Conservation (phyloP, 805 yeast genomes). For the Saccharomycopsis selenospora region DNA sequence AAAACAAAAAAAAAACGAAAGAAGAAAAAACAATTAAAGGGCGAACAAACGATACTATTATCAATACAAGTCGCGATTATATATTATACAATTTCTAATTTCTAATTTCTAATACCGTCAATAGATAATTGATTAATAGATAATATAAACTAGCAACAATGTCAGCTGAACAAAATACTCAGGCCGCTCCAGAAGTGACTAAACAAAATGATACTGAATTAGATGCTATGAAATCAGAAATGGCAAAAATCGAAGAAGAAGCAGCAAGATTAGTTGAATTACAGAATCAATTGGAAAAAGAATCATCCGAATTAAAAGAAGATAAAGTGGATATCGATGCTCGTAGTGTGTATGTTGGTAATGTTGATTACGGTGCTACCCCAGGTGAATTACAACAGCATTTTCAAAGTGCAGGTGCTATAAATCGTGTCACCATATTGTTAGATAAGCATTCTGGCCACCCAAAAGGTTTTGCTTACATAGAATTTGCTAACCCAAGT, state of each 20-base stretch:
- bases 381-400: constrained; percentile 45
- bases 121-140: too few species aligned
- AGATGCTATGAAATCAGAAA: constrained; percentile 33
- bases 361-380: constrained; percentile 41
- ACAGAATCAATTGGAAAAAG: constrained; percentile 42
- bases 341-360: constrained; percentile 49
- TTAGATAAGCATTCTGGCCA: constrained; percentile 68
- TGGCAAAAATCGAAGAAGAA: constrained; percentile 52
- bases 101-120: too few species aligned
- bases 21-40: too few species aligned
- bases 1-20: too few species aligned
- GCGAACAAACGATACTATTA: too few species aligned
- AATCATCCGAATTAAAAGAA: constrained; percentile 31
- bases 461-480: constrained; percentile 83
- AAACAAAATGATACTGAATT: constrained; percentile 14
- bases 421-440: constrained; percentile 73
- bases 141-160: neutral
- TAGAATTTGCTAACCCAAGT: constrained; percentile 69
- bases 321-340: constrained; percentile 35
- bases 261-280: constrained; percentile 54
- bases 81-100: too few species aligned
- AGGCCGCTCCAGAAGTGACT: neutral
- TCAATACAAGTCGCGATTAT: too few species aligned
- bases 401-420: constrained; percentile 34
- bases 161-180: constrained; percentile 11